These are phyloP conservation scores for Monilinia fructigena DNA, from an alignment of 2,329 filamentous ascomycete genomes.

Conservation along the genomic window DNA sequence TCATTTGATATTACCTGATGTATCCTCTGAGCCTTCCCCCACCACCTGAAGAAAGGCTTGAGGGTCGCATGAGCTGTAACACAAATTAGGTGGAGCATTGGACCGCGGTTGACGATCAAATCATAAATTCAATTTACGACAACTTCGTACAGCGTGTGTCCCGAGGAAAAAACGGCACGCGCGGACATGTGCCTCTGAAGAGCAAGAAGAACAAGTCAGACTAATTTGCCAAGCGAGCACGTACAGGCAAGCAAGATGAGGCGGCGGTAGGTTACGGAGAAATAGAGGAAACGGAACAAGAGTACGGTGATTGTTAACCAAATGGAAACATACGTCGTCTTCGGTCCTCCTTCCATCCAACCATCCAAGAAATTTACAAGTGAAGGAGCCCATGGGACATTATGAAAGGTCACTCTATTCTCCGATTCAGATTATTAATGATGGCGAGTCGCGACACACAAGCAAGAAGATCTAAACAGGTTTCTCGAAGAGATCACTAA, in stretches of 20 bases:
- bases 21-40: constrained; percentile 17
- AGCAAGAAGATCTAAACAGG: constrained; percentile 4
- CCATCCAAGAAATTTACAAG: constrained; percentile 4
- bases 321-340: constrained; percentile 19
- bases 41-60: constrained; percentile 24
- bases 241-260: constrained; percentile 21
- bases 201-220: constrained; percentile 21
- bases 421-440: constrained; percentile 20
- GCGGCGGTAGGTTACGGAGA: constrained; percentile 10
- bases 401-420: constrained; percentile 8
- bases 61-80: constrained; percentile 31
- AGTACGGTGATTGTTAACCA: constrained; percentile 12
- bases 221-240: constrained; percentile 21
- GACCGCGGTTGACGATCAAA: constrained; percentile 32
- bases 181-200: constrained; percentile 24
- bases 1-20: constrained; percentile 14
- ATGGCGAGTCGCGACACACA: constrained; percentile 7
- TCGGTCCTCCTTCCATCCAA: constrained; percentile 19
- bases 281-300: constrained; percentile 8
- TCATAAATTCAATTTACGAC: constrained; percentile 24
- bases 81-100: constrained; percentile 27
- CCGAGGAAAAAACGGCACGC: constrained; percentile 25
- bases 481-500: constrained; percentile 3
- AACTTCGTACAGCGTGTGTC: constrained; percentile 23
- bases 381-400: constrained; percentile 15